Conservation (phyloP, 2,329 filamentous ascomycete genomes). For the Claviceps cyperi region DNA sequence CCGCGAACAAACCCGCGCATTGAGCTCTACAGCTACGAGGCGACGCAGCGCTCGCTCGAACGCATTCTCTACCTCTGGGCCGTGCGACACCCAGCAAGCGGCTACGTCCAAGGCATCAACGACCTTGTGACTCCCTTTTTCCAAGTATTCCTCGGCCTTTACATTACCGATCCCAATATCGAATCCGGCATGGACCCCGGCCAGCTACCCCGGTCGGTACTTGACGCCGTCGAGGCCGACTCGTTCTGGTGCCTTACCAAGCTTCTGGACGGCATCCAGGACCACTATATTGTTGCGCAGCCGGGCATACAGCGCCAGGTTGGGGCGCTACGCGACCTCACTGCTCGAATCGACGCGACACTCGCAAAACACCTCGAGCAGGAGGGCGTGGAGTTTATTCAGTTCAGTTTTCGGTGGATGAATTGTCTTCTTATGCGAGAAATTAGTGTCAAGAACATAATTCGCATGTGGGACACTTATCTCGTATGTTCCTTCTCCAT, state of each 20-base stretch:
- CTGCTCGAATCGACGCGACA: slow-evolving; percentile 70
- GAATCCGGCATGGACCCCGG: slow-evolving; percentile 94
- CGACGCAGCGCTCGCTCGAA: slow-evolving; percentile 85
- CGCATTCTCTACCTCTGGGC: slow-evolving; percentile 96
- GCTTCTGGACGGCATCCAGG: slow-evolving; percentile 93
- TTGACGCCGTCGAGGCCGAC: slow-evolving; percentile 95
- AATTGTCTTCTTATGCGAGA: slow-evolving; percentile 97
- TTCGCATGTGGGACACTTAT: slow-evolving; percentile 99
- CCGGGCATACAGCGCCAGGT: slow-evolving; percentile 95
- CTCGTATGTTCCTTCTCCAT: slow-evolving; percentile 44
- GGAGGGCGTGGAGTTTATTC: slow-evolving; percentile 94
- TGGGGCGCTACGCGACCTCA: slow-evolving; percentile 73
- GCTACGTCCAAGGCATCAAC: slow-evolving; percentile 97
- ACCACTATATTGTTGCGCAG: slow-evolving; percentile 97
- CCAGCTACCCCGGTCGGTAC: slow-evolving; percentile 74
- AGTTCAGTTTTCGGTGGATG: slow-evolving; percentile 99
- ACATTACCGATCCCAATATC: slow-evolving; percentile 87
- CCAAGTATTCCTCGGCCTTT: slow-evolving; percentile 90
- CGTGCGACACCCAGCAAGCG: slow-evolving; percentile 89
- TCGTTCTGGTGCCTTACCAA: slow-evolving; percentile 98
- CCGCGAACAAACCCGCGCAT: slow-evolving; percentile 93
- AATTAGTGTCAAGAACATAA: slow-evolving; percentile 89
- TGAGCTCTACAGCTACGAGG: slow-evolving; percentile 87
- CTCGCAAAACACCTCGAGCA: slow-evolving; percentile 79
- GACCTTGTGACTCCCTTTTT: slow-evolving; percentile 95